Evolutionary conservation across 2,329 filamentous ascomycete genomes (phyloP).

Genomic region (Alternaria triticina): DNA sequence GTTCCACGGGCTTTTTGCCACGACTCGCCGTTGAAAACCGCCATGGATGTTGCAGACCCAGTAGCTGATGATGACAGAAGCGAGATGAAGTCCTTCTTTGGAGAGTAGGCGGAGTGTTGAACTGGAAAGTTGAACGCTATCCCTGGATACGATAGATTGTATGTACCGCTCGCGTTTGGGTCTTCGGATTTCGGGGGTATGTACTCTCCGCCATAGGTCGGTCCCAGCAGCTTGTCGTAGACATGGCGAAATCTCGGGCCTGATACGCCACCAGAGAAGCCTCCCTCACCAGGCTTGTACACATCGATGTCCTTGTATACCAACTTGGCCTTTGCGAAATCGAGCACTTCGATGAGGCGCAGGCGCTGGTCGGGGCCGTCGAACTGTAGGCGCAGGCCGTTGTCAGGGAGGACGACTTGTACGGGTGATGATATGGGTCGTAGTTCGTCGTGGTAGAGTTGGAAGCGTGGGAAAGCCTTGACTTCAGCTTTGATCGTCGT

Average conservation of each 20-base stretch:
- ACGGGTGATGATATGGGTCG: slow-evolving; percentile 78
- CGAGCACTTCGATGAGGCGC: slow-evolving; percentile 86
- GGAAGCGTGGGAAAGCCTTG: slow-evolving; percentile 79
- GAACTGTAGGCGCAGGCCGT: slow-evolving; percentile 89
- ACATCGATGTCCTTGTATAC: slow-evolving; percentile 84
- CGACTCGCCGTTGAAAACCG: slow-evolving; percentile 86
- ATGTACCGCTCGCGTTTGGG: slow-evolving; percentile 69
- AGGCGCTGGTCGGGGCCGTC: slow-evolving; percentile 92
- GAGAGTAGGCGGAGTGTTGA: slow-evolving; percentile 74
- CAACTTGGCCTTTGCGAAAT: slow-evolving; percentile 85
- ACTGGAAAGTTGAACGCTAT: slow-evolving; percentile 92
- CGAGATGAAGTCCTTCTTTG: slow-evolving; percentile 80
- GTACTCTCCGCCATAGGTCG: slow-evolving; percentile 93
- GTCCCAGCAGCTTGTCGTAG: slow-evolving; percentile 91
- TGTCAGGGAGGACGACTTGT: slow-evolving; percentile 76
- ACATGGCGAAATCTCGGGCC: slow-evolving; percentile 87
- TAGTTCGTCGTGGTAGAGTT: slow-evolving; percentile 79
- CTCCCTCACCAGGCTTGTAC: slow-evolving; percentile 63
- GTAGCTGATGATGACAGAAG: slow-evolving; percentile 80
- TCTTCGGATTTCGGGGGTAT: slow-evolving; percentile 66
- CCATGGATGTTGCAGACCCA: slow-evolving; percentile 82
- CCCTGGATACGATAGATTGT: slow-evolving; percentile 92
- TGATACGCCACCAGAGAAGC: slow-evolving; percentile 41
- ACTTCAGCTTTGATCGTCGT: slow-evolving; percentile 88
- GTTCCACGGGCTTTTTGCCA: slow-evolving; percentile 83